Conservation (phyloP, 306 rosid species). For the Arachis stenosperma region DNA sequence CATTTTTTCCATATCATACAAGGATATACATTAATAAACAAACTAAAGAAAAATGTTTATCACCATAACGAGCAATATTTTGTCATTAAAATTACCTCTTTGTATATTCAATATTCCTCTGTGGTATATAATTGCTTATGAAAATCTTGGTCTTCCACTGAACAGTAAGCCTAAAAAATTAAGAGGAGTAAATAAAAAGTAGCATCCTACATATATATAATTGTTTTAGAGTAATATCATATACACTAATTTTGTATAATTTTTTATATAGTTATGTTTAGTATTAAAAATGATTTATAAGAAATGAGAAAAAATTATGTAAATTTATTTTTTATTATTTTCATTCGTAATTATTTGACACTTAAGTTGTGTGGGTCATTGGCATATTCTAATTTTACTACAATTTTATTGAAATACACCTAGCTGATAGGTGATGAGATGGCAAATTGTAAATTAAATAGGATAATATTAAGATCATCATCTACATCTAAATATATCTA, state of each 20-base stretch:
- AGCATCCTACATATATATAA: neutral
- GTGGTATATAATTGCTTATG: neutral
- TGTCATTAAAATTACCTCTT: constrained; percentile 14
- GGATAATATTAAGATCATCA: too few relatives aligned
- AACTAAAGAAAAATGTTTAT: neutral
- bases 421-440: too few relatives aligned
- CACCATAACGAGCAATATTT: neutral
- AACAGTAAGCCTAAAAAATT: constrained; percentile 38
- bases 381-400: neutral
- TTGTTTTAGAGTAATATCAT: too few relatives aligned
- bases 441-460: neutral
- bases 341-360: constrained; percentile 3
- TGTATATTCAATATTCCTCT: neutral
- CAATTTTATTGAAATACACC: too few relatives aligned
- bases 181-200: constrained; percentile 4
- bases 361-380: neutral
- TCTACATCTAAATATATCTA: too few relatives aligned
- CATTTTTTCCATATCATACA: neutral
- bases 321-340: too few relatives aligned
- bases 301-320: too few relatives aligned
- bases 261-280: too few relatives aligned
- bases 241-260: too few relatives aligned
- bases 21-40: neutral
- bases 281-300: too few relatives aligned
- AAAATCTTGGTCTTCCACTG: constrained; percentile 10